Base-by-base conservation (phyloP, 345 rosid species). In the Anastatica hierochuntica region DNA sequence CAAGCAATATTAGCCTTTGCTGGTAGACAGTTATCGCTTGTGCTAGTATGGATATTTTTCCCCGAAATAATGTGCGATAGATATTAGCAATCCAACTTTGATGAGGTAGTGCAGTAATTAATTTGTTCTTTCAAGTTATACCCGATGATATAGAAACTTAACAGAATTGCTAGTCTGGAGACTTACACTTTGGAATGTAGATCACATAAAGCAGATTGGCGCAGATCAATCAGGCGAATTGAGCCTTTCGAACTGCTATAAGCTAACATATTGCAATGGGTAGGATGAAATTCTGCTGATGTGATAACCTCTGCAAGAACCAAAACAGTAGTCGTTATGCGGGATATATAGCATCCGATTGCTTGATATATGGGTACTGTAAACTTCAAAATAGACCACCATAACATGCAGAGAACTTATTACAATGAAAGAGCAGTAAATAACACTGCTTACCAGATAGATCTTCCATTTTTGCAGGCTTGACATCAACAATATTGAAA, bases 221-320 rank as follows among this genome's bases (percentile, higher is more conserved):
- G 87, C 77, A 94, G 63, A 75, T 94, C 99, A 75, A 94, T 73
- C 42, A 94, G 83, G 63, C 97, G 86, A 71, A 94, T 77, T 51
- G 96, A 94, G 67, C 99, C 99, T 69, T 84, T 94, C 7, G 99
- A 94, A 81, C 99, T 94, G 82, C 99, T 88, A 70, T 94, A 94
- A 45, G 92, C 99, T 73, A 94, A 72, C 56, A 51, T 51, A 9
- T 49, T 49, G 41, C 55, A 49, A n/a, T 31, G 36, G 12, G 36
- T 31, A 31, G 36, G 36, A 31, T 31, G 36, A 31, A 31, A 31
- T 31, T 31, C 36, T 10, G 36, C 36, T 9, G 36, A 31, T 31
- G 36, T 31, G 6, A 31, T 31, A 31, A 31, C 36, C 36, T 31
- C 36, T 31, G 36, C 36, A 31, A 31, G 33, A 31, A 31, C n/a